Evolutionary conservation across 2,329 filamentous ascomycete species (phyloP).

Genomic region (Aspergillus terreus): DNA sequence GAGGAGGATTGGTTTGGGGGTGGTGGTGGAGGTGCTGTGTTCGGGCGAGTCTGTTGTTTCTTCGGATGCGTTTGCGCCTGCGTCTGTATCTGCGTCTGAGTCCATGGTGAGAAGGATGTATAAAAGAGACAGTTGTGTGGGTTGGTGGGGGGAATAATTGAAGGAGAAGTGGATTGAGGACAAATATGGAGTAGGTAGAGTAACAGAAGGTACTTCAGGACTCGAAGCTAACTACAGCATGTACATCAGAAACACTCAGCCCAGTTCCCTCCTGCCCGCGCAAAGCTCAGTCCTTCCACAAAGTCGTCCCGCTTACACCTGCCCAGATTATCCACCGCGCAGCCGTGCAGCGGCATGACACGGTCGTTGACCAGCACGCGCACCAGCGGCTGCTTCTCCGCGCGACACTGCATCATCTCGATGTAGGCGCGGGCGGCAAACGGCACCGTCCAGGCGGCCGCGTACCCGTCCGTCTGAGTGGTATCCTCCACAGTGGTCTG

Average conservation of each 20-base stretch:
- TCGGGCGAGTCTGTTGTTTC: too few species aligned
- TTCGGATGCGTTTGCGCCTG: too few species aligned
- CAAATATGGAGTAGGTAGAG: too few species aligned
- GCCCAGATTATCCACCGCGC: conserved; percentile 66
- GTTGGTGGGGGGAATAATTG: too few species aligned
- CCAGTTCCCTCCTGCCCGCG: conserved; percentile 70
- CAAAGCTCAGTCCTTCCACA: conserved; percentile 72
- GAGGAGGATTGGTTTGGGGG: too few species aligned
- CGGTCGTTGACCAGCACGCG: conserved; percentile 80
- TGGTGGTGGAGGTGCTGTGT: too few species aligned
- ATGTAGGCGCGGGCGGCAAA: conserved; percentile 80
- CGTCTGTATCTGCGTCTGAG: too few species aligned
- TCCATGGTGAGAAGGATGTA: too few species aligned
- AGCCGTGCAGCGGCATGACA: conserved; percentile 68
- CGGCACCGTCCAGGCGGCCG: conserved; percentile 74
- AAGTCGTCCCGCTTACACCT: conserved; percentile 68
- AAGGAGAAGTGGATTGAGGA: too few species aligned
- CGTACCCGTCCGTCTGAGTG: conserved; percentile 61
- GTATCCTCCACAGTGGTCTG: conserved; percentile 49
- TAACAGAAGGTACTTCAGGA: too few species aligned
- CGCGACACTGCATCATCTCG: conserved; percentile 73
- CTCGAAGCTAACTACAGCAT: too few species aligned
- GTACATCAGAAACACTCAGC: conserved; percentile 50
- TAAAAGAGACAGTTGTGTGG: too few species aligned
- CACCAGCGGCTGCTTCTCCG: conserved; percentile 62